These are phyloP conservation scores for Vigna reflexopilosa DNA, from an alignment of 306 rosid species.

Conservation along the genomic window DNA sequence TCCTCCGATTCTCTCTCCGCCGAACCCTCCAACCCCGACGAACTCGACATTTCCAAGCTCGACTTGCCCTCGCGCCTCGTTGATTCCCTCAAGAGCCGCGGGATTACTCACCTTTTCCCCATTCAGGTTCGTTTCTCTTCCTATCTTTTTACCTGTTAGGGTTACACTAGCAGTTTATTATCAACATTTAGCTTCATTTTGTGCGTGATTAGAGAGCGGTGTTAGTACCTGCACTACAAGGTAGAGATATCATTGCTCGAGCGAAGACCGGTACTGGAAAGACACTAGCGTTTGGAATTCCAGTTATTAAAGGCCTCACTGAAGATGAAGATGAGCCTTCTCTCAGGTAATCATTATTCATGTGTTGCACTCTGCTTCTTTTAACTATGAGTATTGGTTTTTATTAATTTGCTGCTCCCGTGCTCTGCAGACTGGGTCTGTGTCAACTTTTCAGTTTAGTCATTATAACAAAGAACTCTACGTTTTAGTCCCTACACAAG, in stretches of 20 bases:
- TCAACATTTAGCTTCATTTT: neutral
- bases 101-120: constrained; percentile 86
- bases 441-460: no score
- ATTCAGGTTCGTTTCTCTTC: constrained; percentile 63
- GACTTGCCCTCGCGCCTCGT: constrained; percentile 75
- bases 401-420: no score
- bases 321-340: constrained; percentile 61
- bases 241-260: constrained; percentile 95
- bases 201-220: constrained; percentile 80
- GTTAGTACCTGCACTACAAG: constrained; percentile 84
- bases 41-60: constrained; percentile 82
- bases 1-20: constrained; percentile 47
- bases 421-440: no score
- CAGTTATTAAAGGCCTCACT: constrained; percentile 72
- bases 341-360: constrained; percentile 55
- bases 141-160: neutral
- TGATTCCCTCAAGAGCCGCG: constrained; percentile 69
- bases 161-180: neutral
- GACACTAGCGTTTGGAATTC: constrained; percentile 94
- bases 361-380: neutral
- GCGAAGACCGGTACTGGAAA: constrained; percentile 99
- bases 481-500: no score
- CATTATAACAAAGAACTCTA: no score
- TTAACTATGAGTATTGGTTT: neutral
- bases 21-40: constrained; percentile 50